phyloP scores from a whole-genome alignment of 495 filamentous ascomycete species.

The Neurospora terricola region DNA sequence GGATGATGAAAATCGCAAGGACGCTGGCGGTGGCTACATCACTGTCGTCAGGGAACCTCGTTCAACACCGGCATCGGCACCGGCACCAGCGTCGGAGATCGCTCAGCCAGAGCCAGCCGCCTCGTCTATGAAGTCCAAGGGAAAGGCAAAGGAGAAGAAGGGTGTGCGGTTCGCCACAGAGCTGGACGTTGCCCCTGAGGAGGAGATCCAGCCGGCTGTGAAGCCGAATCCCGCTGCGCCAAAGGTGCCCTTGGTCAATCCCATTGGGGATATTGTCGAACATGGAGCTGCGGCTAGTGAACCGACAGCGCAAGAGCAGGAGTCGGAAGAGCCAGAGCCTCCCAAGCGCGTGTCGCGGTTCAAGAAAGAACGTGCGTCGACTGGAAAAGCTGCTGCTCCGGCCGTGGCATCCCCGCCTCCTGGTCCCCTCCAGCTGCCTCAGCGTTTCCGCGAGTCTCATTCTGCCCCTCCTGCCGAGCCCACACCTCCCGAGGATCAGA shows the following conservation, averaged over 20 bases:
- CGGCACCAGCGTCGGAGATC: background rate
- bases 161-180: constrained; percentile 65
- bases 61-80: background rate
- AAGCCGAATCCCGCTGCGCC: constrained; percentile 12
- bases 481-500: constrained; percentile 46
- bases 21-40: constrained; percentile 10
- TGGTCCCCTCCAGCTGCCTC: constrained; percentile 23
- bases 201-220: constrained; percentile 15
- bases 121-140: background rate
- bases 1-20: constrained; percentile 14
- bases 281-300: constrained; percentile 25
- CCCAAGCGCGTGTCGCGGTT: constrained; percentile 39
- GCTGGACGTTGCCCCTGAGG: constrained; percentile 55
- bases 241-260: constrained; percentile 26
- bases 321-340: constrained; percentile 10
- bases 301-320: constrained; percentile 24
- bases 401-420: constrained; percentile 12
- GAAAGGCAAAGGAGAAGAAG: constrained; percentile 43
- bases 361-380: constrained; percentile 24
- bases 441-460: constrained; percentile 9
- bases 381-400: background rate
- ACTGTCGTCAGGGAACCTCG: background rate
- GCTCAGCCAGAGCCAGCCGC: background rate
- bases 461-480: constrained; percentile 20
- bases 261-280: constrained; percentile 42